Evolutionary conservation across 148 eudicot species (phyloP).

Genomic region (Rhododendron vialii): DNA sequence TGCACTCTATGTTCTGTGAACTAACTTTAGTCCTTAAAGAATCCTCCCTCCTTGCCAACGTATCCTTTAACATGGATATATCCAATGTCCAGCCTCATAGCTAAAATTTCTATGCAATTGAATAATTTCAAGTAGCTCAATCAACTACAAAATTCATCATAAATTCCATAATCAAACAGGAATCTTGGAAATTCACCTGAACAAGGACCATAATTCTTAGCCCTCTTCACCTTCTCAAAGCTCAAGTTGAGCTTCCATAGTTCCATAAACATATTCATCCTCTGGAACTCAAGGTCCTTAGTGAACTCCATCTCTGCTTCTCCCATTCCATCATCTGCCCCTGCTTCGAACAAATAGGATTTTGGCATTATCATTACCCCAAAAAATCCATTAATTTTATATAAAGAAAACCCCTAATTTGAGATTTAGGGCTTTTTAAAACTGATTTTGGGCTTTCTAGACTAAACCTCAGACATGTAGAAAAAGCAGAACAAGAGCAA

Average conservation of each 20-base stretch:
- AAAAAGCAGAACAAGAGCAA: no score
- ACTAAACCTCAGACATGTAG: no score
- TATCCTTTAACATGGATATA: not conserved
- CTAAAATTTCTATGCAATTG: not conserved
- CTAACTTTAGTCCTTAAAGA: not conserved
- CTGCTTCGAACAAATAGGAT: constrained; percentile 26
- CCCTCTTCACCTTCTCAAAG: constrained; percentile 34
- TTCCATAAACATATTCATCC: constrained; percentile 43
- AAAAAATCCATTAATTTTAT: no score
- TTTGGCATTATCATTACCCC: no score
- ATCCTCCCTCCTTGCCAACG: not conserved
- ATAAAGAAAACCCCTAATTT: no score
- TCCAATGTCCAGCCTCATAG: not conserved
- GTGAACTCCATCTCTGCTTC: constrained; percentile 62
- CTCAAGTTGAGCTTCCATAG: constrained; percentile 40
- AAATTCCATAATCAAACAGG: not conserved
- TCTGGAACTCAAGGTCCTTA: constrained; percentile 55
- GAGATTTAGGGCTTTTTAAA: no score
- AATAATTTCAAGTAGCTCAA: not conserved
- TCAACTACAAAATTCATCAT: not conserved
- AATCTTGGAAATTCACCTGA: constrained; percentile 14
- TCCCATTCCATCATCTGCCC: constrained; percentile 45
- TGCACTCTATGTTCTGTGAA: not conserved
- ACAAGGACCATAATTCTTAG: constrained; percentile 14
- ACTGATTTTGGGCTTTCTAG: no score